Conservation (phyloP, 257 asterid species). For the Jasminum sambac region DNA sequence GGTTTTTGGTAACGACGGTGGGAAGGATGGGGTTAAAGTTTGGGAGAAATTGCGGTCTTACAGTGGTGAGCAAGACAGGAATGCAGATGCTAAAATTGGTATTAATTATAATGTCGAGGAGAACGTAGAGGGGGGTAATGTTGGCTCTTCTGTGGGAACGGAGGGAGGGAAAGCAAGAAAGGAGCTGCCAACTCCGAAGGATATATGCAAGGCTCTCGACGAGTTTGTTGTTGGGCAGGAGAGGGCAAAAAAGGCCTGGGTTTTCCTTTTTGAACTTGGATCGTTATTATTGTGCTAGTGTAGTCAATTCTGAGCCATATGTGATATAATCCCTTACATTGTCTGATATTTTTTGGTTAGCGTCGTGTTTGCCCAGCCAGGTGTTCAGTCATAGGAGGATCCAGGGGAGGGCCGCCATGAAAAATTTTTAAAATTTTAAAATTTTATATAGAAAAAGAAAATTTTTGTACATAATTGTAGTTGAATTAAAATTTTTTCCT, state of each 20-base stretch:
- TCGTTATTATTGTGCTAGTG: not conserved
- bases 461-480: no score
- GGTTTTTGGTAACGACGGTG: conserved; percentile 34
- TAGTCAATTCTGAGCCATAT: not conserved
- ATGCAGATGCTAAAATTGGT: conserved; percentile 13
- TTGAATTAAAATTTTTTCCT: no score
- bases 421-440: no score
- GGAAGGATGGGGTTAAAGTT: conserved; percentile 50
- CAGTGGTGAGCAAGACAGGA: conserved; percentile 38
- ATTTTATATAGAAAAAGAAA: no score
- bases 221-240: conserved; percentile 86
- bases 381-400: no score
- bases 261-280: conserved; percentile 1
- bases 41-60: conserved; percentile 96
- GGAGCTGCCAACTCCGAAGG: conserved; percentile 77
- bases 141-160: conserved; percentile 23
- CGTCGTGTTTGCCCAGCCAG: no score
- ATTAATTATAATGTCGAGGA: conserved; percentile 21
- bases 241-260: conserved; percentile 73
- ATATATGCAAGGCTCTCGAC: conserved; percentile 74
- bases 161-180: conserved; percentile 28
- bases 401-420: no score
- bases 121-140: conserved; percentile 16
- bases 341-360: not conserved
- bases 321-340: not conserved